phyloP scores from a whole-genome alignment of 192 early-diverging fungal species.

The Funneliformis geosporum region DNA sequence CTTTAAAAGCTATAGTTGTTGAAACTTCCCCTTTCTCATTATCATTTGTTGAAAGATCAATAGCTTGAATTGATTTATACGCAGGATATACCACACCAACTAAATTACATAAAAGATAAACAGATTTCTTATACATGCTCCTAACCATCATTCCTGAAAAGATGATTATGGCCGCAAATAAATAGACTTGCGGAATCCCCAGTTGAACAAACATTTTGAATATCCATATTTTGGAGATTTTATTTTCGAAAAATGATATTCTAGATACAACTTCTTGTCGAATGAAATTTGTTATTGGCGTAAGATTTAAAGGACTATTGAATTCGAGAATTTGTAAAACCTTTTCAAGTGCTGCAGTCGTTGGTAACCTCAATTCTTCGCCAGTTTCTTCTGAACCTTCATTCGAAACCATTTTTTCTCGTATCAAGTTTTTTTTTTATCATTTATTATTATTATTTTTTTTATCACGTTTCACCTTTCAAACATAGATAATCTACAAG shows the following conservation, averaged over 20 bases:
- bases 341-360: conserved; percentile 40
- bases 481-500: no score
- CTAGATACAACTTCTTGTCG: conserved; percentile 42
- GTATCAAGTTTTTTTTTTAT: no score
- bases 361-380: conserved; percentile 23
- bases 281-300: conserved; percentile 45
- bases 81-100: conserved; percentile 56
- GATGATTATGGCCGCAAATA: conserved; percentile 36
- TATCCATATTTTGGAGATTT: conserved; percentile 34
- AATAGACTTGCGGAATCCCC: conserved; percentile 40
- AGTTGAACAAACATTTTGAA: conserved; percentile 34
- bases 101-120: conserved; percentile 46
- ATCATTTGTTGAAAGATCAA: conserved; percentile 37
- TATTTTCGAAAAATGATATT: conserved; percentile 38
- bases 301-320: conserved; percentile 44
- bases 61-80: conserved; percentile 46
- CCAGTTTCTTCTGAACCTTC: neutral
- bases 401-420: neutral
- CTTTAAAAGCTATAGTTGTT: conserved; percentile 18
- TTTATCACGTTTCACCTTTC: no score
- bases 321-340: conserved; percentile 39
- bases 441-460: no score
- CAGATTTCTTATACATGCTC: conserved; percentile 42
- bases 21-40: neutral
- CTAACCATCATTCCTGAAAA: conserved; percentile 30